Percentiles rank a stretch among this genome's conserved stretches.
Conservation (phyloP, 306 rosid species). For the Fragaria vesca region DNA sequence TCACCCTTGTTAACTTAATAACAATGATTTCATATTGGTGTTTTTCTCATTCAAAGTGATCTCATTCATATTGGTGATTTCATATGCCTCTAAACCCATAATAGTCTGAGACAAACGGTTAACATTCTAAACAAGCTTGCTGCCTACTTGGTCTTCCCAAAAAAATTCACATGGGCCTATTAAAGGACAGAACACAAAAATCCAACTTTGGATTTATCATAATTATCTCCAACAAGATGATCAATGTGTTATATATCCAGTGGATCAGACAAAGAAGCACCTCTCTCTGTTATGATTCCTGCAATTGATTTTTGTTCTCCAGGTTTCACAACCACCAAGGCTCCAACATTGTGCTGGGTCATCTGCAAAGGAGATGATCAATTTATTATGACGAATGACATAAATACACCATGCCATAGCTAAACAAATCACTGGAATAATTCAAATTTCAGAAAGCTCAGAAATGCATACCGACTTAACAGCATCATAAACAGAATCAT, state of each 20-base stretch:
- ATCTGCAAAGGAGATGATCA: constrained; percentile 49
- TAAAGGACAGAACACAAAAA: neutral
- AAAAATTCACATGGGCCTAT: neutral
- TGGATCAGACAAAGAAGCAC: constrained; percentile 29
- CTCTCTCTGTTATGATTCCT: constrained; percentile 98
- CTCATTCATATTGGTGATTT: neutral
- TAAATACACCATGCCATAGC: constrained; percentile 13
- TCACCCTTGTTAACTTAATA: neutral
- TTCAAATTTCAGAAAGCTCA: constrained; percentile 8
- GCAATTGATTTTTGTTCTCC: constrained; percentile 67
- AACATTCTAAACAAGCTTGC: neutral
- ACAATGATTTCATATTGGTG: neutral
- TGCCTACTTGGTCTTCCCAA: neutral
- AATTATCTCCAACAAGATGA: neutral
- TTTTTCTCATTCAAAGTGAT: neutral
- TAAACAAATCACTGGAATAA: constrained; percentile 7
- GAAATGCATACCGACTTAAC: constrained; percentile 82
- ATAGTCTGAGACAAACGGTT: neutral
- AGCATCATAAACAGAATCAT: constrained; percentile 91
- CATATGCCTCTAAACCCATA: neutral
- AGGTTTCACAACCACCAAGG: constrained; percentile 91
- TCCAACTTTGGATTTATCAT: neutral
- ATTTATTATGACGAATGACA: constrained; percentile 1
- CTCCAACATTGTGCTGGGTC: constrained; percentile 98
- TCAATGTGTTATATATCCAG: neutral